These are phyloP conservation scores for Coemansia sp. DNA, from an alignment of 192 early-diverging fungal species.

Conservation along the genomic window DNA sequence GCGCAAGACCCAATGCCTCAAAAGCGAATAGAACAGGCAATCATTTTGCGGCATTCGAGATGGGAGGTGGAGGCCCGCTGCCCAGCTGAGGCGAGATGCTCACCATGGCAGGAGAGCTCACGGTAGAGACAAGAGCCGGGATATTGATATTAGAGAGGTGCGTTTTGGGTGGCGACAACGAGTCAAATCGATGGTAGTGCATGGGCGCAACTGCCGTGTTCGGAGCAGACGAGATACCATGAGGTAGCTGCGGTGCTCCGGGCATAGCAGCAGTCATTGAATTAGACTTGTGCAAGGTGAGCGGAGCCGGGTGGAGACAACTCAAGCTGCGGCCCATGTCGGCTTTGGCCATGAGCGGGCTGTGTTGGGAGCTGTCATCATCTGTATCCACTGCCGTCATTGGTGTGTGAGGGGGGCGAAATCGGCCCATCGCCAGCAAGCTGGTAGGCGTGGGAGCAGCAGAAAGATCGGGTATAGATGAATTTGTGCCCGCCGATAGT, in stretches of 20 bases:
- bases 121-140: conserved; percentile 17
- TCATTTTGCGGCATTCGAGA: conserved; percentile 31
- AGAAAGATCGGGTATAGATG: not conserved
- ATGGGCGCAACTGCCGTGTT: not conserved
- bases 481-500: conserved; percentile 14
- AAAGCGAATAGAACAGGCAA: not conserved
- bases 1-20: not conserved
- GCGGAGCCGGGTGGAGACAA: not conserved
- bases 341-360: not conserved
- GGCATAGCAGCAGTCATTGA: not conserved
- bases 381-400: not conserved
- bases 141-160: conserved; percentile 10
- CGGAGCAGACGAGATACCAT: not conserved
- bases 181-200: conserved; percentile 3
- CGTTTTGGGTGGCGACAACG: conserved; percentile 8
- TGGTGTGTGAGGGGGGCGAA: conserved; percentile 12
- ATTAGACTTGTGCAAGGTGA: not conserved
- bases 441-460: conserved; percentile 7
- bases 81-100: conserved; percentile 28
- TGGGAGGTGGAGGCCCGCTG: conserved; percentile 17
- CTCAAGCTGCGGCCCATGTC: not conserved
- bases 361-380: not conserved
- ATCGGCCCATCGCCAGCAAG: conserved; percentile 2
- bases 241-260: not conserved
- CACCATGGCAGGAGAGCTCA: conserved; percentile 9